These are phyloP conservation scores for Aspergillus vadensis DNA, from an alignment of 2,329 filamentous ascomycete species.

Conservation along the genomic window DNA sequence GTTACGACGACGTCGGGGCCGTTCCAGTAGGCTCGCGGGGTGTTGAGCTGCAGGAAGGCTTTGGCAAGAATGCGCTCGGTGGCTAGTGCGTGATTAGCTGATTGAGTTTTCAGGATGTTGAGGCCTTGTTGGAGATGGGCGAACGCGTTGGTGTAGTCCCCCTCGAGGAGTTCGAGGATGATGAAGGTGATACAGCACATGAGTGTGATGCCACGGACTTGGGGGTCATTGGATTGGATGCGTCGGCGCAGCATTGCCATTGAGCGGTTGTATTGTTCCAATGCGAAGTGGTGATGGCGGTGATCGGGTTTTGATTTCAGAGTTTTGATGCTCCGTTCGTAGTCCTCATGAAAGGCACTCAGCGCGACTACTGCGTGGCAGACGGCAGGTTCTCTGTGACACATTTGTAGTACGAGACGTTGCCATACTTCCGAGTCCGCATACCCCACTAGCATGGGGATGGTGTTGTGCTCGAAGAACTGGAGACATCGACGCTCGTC, in stretches of 20 bases:
- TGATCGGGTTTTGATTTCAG: background rate
- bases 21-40: background rate
- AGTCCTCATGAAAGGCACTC: constrained; percentile 9
- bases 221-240: constrained; percentile 9
- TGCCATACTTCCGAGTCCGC: constrained; percentile 16
- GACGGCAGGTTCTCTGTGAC: constrained; percentile 12
- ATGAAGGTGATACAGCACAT: constrained; percentile 11
- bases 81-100: background rate
- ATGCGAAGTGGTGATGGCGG: constrained; percentile 7
- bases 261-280: constrained; percentile 10
- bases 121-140: background rate
- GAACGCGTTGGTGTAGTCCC: background rate
- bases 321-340: background rate
- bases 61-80: background rate
- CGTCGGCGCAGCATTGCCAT: constrained; percentile 1
- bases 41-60: background rate
- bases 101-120: background rate
- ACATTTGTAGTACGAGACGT: background rate
- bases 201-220: constrained; percentile 5
- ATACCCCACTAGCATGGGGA: background rate
- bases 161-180: background rate
- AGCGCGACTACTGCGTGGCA: constrained; percentile 13
- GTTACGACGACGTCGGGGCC: background rate
- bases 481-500: background rate
- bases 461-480: background rate